Percentiles rank a stretch among this genome's conserved stretches.
These are phyloP conservation scores for Fusarium guadeloupense DNA, from an alignment of 2,329 filamentous ascomycete genomes.

Conservation along the genomic window DNA sequence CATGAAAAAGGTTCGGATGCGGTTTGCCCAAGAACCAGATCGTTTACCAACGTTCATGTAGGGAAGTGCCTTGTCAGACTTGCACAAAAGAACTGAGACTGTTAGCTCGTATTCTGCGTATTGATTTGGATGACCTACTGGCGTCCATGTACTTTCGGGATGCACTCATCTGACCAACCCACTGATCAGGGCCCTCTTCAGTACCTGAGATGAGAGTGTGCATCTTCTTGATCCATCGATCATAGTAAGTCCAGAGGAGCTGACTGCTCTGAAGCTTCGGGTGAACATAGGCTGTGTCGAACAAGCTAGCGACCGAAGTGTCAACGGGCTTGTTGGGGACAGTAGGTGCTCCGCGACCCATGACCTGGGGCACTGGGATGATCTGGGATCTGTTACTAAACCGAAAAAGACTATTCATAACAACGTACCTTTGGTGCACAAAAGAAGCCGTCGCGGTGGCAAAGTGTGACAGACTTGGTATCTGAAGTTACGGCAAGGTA, in stretches of 20 bases:
- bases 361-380: conserved; percentile 37
- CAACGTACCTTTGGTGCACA: conserved; percentile 54
- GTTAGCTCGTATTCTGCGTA: conserved; percentile 5
- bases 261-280: conserved; percentile 54
- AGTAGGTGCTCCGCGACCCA: conserved; percentile 6
- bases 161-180: conserved; percentile 55
- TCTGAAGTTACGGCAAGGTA: conserved; percentile 56
- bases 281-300: conserved; percentile 63
- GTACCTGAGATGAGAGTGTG: conserved; percentile 57
- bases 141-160: conserved; percentile 50
- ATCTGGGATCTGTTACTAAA: conserved; percentile 26
- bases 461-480: conserved; percentile 54
- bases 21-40: conserved; percentile 46
- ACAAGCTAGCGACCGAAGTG: conserved; percentile 57
- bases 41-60: conserved; percentile 54
- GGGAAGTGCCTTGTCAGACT: conserved; percentile 54
- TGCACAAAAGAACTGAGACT: conserved; percentile 54
- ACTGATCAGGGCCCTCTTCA: conserved; percentile 57
- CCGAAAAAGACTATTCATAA: fast-evolving
- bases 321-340: conserved; percentile 57
- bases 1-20: conserved; percentile 50
- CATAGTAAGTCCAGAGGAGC: conserved; percentile 57
- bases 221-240: conserved; percentile 55
- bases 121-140: conserved; percentile 30
- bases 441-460: conserved; percentile 57